Conservation (phyloP, 441 rosid genomes). For the Croton laevigatus region DNA sequence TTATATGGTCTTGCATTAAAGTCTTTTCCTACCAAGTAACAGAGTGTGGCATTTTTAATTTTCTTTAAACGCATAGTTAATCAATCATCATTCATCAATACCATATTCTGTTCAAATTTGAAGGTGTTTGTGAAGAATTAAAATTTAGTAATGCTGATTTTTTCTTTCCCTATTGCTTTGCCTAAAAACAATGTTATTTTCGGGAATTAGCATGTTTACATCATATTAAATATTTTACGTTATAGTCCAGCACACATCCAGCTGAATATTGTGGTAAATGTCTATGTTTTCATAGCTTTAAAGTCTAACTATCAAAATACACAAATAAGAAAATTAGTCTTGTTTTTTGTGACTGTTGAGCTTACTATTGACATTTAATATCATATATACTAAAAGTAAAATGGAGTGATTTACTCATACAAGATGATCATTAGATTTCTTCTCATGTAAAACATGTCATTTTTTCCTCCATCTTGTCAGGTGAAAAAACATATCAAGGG, state of each 20-base stretch:
- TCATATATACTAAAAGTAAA: not conserved
- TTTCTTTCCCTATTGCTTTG: not conserved
- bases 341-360: not conserved
- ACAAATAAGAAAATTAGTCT: not conserved
- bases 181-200: not conserved
- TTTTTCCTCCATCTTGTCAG: constrained; percentile 30
- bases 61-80: not conserved
- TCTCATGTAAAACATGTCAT: not conserved
- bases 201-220: not conserved
- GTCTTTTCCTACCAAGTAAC: not conserved
- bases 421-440: constrained; percentile 14
- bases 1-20: not conserved
- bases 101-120: not conserved
- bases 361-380: not conserved
- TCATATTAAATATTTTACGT: not conserved
- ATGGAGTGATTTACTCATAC: not conserved
- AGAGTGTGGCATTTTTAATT: not conserved
- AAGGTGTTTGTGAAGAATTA: not conserved
- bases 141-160: not conserved
- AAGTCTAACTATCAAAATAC: not conserved
- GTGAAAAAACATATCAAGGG: constrained; percentile 90
- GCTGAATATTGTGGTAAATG: not conserved
- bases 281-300: not conserved
- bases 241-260: not conserved
- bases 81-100: too few species aligned